Conservation (phyloP, 148 eudicot genomes). For the Rhododendron henanense region DNA sequence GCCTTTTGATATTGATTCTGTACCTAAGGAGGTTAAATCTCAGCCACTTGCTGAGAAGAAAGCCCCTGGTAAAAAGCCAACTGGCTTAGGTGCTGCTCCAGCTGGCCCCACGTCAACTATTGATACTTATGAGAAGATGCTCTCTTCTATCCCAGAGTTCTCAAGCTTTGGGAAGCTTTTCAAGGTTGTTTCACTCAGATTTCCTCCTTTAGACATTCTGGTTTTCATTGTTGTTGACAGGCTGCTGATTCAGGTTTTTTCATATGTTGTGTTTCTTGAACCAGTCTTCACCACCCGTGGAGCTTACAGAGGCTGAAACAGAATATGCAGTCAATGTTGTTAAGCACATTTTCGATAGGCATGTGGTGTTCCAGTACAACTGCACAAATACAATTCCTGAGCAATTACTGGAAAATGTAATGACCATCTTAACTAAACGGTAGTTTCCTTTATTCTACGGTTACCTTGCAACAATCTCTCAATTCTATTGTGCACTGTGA, state of each 20-base stretch:
- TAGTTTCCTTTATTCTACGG: background rate
- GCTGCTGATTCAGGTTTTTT: background rate
- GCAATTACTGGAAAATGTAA: conserved; percentile 89
- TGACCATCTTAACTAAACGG: background rate
- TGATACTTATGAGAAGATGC: conserved; percentile 81
- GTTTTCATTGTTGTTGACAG: background rate
- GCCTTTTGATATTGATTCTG: conserved; percentile 79
- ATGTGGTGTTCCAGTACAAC: conserved; percentile 94
- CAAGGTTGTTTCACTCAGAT: conserved; percentile 53
- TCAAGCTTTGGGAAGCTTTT: conserved; percentile 80
- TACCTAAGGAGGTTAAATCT: conserved; percentile 91
- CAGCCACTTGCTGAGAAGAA: conserved; percentile 89
- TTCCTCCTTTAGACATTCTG: background rate
- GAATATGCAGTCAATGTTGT: conserved; percentile 94
- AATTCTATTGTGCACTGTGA: conserved; percentile 16
- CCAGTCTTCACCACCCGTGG: conserved; percentile 90
- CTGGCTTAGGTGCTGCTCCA: conserved; percentile 81
- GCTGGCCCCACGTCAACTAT: conserved; percentile 53
- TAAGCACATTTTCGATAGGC: conserved; percentile 83
- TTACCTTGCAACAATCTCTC: conserved; percentile 8
- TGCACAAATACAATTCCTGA: conserved; percentile 97
- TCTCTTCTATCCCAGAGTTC: conserved; percentile 83
- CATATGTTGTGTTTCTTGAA: conserved; percentile 11
- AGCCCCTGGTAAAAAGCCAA: conserved; percentile 78
- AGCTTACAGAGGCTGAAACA: conserved; percentile 97